These are phyloP conservation scores for Aspergillus fijiensis DNA, from an alignment of 2,329 filamentous ascomycete species.

Conservation along the genomic window DNA sequence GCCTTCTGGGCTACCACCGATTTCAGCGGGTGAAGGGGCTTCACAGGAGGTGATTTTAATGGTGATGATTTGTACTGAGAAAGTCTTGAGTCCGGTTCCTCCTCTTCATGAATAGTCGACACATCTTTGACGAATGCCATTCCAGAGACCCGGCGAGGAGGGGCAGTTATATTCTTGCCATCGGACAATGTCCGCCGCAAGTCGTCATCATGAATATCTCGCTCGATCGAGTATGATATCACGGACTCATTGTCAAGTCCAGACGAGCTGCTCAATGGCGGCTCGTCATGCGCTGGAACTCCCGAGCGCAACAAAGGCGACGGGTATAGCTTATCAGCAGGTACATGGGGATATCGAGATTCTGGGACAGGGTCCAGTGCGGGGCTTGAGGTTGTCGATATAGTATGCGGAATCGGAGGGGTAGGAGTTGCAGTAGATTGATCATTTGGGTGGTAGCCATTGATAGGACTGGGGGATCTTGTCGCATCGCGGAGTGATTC, in stretches of 20 bases:
- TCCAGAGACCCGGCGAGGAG: slow-evolving; percentile 37
- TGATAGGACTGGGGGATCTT: slow-evolving; percentile 18
- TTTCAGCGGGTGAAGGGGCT: background rate
- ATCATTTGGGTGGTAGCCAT: slow-evolving; percentile 9
- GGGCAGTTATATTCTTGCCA: slow-evolving; percentile 36
- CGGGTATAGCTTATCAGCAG: slow-evolving; percentile 30
- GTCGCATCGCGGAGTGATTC: slow-evolving; percentile 30
- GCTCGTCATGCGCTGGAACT: slow-evolving; percentile 12
- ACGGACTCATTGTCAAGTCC: slow-evolving; percentile 35
- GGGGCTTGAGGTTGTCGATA: slow-evolving; percentile 35
- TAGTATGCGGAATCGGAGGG: slow-evolving; percentile 34
- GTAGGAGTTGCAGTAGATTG: slow-evolving; percentile 34
- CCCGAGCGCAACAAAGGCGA: slow-evolving; percentile 25
- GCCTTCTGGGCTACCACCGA: background rate
- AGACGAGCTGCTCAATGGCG: slow-evolving; percentile 19
- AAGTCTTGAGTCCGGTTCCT: slow-evolving; percentile 20
- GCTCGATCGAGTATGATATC: slow-evolving; percentile 36
- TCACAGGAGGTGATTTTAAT: background rate
- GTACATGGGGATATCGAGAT: slow-evolving; percentile 18
- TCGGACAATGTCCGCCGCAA: slow-evolving; percentile 35
- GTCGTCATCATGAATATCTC: slow-evolving; percentile 37
- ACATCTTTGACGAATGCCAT: slow-evolving; percentile 28
- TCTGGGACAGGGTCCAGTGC: slow-evolving; percentile 24
- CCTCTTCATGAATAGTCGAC: slow-evolving; percentile 30
- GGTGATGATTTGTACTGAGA: slow-evolving; percentile 6